Evolutionary conservation across 768 basidiomycete species (phyloP).

Genomic region (Mycena chlorophos): DNA sequence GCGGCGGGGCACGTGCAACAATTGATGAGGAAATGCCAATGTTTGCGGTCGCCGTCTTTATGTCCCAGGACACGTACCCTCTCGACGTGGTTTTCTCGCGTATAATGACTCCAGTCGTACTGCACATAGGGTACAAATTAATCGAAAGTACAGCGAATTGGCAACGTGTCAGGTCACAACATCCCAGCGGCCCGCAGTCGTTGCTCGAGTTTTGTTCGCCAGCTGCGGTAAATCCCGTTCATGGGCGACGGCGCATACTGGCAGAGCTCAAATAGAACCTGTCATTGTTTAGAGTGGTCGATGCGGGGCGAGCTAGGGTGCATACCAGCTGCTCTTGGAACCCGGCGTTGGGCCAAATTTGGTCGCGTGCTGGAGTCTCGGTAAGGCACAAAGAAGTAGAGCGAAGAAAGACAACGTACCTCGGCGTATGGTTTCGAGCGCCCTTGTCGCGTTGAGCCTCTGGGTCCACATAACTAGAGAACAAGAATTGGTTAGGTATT

Average conservation of each 20-base stretch:
- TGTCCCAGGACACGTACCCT: conserved; percentile 3
- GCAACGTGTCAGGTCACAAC: conserved; percentile 21
- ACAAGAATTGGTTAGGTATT: conserved; percentile 14
- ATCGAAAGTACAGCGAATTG: background rate
- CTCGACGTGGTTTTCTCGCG: conserved; percentile 1
- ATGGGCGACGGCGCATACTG: conserved; percentile 59
- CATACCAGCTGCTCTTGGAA: conserved; percentile 70
- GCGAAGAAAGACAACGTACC: conserved; percentile 40
- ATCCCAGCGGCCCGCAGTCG: conserved; percentile 46
- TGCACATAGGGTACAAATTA: background rate
- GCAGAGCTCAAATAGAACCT: conserved; percentile 67
- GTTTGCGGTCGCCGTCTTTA: no score
- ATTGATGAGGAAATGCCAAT: no score
- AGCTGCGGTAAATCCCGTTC: conserved; percentile 66
- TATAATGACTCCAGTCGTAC: background rate
- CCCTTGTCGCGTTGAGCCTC: conserved; percentile 55
- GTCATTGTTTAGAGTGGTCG: background rate
- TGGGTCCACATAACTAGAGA: conserved; percentile 69
- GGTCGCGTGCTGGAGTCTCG: conserved; percentile 57
- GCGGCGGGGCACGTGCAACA: background rate
- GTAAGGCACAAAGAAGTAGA: conserved; percentile 4
- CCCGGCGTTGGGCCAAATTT: conserved; percentile 78
- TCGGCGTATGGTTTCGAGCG: conserved; percentile 59
- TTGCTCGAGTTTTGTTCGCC: conserved; percentile 58
- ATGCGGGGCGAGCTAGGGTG: background rate